phyloP scores from a whole-genome alignment of 164 flowering plant genomes.

The Aristolochia fimbriata region DNA sequence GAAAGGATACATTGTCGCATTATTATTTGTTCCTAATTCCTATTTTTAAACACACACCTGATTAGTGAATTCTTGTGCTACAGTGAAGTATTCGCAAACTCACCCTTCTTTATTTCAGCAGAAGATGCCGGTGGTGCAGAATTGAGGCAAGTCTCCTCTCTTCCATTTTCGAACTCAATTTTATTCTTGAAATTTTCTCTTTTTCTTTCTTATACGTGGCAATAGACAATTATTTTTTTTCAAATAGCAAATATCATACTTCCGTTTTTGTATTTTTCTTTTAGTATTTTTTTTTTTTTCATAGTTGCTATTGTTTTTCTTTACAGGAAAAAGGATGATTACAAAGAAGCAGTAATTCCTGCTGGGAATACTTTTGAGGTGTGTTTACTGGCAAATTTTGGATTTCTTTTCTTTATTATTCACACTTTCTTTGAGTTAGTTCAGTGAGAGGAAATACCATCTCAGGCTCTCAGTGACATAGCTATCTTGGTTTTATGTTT shows the following conservation, averaged over 20 bases:
- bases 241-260: not conserved
- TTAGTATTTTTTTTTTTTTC: not conserved
- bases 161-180: too few species aligned
- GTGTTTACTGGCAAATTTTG: slow-evolving; percentile 8
- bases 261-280: not conserved
- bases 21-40: not conserved
- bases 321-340: slow-evolving; percentile 58
- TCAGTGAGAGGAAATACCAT: too few species aligned
- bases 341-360: slow-evolving; percentile 59
- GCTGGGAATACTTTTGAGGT: slow-evolving; percentile 90
- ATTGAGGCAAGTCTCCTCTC: slow-evolving; percentile 24
- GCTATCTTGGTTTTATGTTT: too few species aligned
- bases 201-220: too few species aligned
- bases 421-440: not conserved
- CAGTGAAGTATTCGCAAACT: slow-evolving; percentile 83
- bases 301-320: not conserved
- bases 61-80: not conserved
- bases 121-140: slow-evolving; percentile 61
- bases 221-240: too few species aligned
- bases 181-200: too few species aligned
- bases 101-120: slow-evolving; percentile 92
- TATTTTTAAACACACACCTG: too few species aligned
- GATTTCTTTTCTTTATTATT: not conserved
- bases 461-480: too few species aligned
- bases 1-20: not conserved